Evolutionary conservation across 805 yeast species (phyloP).

Genomic region (Starmerella scarabaei): DNA sequence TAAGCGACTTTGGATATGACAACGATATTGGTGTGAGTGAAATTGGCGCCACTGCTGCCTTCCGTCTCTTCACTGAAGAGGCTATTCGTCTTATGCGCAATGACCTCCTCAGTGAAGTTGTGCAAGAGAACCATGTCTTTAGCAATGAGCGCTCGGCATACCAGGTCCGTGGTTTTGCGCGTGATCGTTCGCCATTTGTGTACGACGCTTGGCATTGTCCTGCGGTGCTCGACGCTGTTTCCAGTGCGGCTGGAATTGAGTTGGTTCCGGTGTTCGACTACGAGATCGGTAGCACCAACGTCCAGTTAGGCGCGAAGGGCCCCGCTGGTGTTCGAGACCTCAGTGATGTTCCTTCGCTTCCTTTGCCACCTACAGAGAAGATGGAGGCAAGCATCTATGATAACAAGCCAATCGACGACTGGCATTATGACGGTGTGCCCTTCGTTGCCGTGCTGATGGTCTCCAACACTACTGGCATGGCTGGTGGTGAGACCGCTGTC

Average conservation of each 20-base stretch:
- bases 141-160: slow-evolving; percentile 24
- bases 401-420: slow-evolving; percentile 39
- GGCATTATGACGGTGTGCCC: slow-evolving; percentile 55
- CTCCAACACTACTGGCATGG: slow-evolving; percentile 44
- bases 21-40: slow-evolving; percentile 39
- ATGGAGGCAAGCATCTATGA: slow-evolving; percentile 6
- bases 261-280: slow-evolving; percentile 44
- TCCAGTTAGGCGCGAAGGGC: slow-evolving; percentile 23
- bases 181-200: slow-evolving; percentile 37
- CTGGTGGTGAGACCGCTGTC: slow-evolving; percentile 45
- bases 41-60: slow-evolving; percentile 47
- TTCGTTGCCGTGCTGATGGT: slow-evolving; percentile 54
- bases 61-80: slow-evolving; percentile 48
- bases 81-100: slow-evolving; percentile 47
- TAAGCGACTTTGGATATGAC: slow-evolving; percentile 40
- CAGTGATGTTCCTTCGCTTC: slow-evolving; percentile 4
- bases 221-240: slow-evolving; percentile 39
- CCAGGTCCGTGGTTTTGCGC: slow-evolving; percentile 39
- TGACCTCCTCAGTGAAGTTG: slow-evolving; percentile 35
- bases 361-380: no score
- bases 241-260: slow-evolving; percentile 48
- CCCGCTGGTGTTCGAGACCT: slow-evolving; percentile 8
- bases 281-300: slow-evolving; percentile 43
- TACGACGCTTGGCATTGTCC: slow-evolving; percentile 50
- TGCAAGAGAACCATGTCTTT: slow-evolving; percentile 29